Evolutionary conservation across 2,329 filamentous ascomycete species (phyloP).

Genomic region (Fusarium udum): DNA sequence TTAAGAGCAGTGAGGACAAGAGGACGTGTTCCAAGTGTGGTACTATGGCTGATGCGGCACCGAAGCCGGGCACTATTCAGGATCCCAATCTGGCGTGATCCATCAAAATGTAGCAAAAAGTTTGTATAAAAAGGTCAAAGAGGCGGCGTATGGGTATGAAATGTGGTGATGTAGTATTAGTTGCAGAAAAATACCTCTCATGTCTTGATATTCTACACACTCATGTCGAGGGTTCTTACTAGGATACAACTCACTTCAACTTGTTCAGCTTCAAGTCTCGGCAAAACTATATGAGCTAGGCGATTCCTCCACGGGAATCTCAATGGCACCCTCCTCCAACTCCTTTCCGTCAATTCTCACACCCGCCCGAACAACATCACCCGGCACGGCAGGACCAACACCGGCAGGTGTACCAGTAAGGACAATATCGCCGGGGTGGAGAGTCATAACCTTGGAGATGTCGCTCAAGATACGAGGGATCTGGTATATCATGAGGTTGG

Average conservation of each 20-base stretch:
- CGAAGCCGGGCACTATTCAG: conserved; percentile 66
- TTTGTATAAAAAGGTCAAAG: background rate
- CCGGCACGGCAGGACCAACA: conserved; percentile 84
- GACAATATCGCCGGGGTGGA: conserved; percentile 91
- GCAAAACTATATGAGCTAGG: conserved; percentile 79
- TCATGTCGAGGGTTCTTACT: background rate
- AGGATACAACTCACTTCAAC: background rate
- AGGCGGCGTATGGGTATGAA: background rate
- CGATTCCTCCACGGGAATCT: conserved; percentile 84
- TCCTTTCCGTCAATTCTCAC: conserved; percentile 83
- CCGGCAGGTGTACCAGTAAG: conserved; percentile 98
- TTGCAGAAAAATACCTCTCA: background rate
- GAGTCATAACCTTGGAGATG: conserved; percentile 93
- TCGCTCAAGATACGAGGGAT: conserved; percentile 89
- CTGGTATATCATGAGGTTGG: conserved; percentile 92
- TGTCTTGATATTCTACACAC: conserved; percentile 21
- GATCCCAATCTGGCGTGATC: conserved; percentile 63
- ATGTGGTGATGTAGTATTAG: background rate
- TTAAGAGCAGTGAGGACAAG: conserved; percentile 72
- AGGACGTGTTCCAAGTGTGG: conserved; percentile 84
- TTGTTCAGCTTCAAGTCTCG: conserved; percentile 65
- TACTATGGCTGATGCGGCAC: conserved; percentile 75
- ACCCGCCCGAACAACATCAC: conserved; percentile 87
- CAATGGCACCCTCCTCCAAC: conserved; percentile 83
- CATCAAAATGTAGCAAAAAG: background rate